Conservation (phyloP, 176 grass and related monocot genomes). For the Ensete ventricosum region DNA sequence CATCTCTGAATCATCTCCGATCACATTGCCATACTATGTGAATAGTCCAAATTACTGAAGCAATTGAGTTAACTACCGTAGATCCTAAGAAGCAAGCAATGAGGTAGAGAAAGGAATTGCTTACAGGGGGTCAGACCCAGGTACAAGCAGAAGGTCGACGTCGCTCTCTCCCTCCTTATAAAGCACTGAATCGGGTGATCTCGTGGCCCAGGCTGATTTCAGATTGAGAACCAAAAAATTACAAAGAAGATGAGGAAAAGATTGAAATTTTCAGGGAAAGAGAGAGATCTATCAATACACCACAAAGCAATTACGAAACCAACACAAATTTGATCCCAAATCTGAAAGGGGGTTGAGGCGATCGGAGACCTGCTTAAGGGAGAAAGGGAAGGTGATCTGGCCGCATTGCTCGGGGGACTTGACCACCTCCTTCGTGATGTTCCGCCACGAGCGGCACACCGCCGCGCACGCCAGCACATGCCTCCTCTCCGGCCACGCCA, state of each 20-base stretch:
- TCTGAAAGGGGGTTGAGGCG: not conserved
- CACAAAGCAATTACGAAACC: not conserved
- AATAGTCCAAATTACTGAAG: too few relatives aligned
- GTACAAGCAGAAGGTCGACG: conserved; percentile 83
- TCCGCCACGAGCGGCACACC: conserved; percentile 88
- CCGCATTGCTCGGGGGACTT: conserved; percentile 77
- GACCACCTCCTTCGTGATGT: conserved; percentile 83
- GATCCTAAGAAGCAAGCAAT: not conserved
- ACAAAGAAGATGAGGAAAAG: not conserved
- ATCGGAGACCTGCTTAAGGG: conserved; percentile 79
- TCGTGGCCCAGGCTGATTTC: conserved; percentile 54
- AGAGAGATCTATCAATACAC: too few relatives aligned
- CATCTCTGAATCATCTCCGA: not conserved
- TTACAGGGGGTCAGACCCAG: conserved; percentile 92
- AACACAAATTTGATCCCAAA: too few relatives aligned
- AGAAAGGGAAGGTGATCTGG: conserved; percentile 92
- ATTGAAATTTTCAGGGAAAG: not conserved
- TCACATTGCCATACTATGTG: too few relatives aligned
- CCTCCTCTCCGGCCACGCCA: conserved; percentile 69
- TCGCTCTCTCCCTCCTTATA: conserved; percentile 69
- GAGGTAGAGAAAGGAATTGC: conserved; percentile 5
- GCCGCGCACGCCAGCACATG: conserved; percentile 73
- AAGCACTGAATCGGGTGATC: conserved; percentile 88
- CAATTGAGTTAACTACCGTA: too few relatives aligned
- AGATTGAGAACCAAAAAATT: not conserved